These are phyloP conservation scores for California macrophylla DNA, from an alignment of 441 rosid genomes.

Conservation along the genomic window DNA sequence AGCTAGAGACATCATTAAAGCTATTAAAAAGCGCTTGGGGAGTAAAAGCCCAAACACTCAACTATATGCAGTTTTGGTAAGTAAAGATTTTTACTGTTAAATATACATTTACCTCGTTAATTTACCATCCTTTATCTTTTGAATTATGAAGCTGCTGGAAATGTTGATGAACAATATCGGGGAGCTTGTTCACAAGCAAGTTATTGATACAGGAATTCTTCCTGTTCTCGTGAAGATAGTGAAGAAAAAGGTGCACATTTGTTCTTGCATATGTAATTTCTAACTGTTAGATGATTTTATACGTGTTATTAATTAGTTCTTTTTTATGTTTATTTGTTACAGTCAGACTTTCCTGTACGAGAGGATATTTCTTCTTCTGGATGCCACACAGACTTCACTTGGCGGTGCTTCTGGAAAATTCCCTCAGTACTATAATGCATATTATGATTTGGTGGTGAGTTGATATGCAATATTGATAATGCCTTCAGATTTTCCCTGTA, in stretches of 20 bases:
- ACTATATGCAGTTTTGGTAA: constrained; percentile 66
- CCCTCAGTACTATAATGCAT: constrained; percentile 79
- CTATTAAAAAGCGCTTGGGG: constrained; percentile 77
- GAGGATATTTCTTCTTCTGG: constrained; percentile 88
- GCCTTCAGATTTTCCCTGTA: not conserved
- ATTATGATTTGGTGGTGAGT: constrained; percentile 90
- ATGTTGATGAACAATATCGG: constrained; percentile 95
- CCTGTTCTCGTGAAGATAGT: constrained; percentile 84
- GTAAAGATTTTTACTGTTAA: not conserved
- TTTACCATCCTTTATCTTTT: not conserved
- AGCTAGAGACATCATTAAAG: constrained; percentile 74
- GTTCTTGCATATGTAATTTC: constrained; percentile 6
- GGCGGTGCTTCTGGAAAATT: constrained; percentile 88
- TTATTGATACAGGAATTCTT: constrained; percentile 63
- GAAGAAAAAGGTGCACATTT: constrained; percentile 73
- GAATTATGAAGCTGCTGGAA: constrained; percentile 66
- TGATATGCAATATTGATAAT: constrained; percentile 11
- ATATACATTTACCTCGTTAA: not conserved
- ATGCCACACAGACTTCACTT: constrained; percentile 90
- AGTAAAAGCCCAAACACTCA: constrained; percentile 62
- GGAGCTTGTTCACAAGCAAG: constrained; percentile 65
- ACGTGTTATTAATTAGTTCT: not conserved
- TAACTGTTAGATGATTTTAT: constrained; percentile 5
- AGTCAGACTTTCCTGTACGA: constrained; percentile 86
- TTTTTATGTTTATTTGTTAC: constrained; percentile 21